Evolutionary conservation across 2,329 filamentous ascomycete genomes (phyloP).

Genomic region (Xylaria sp.): DNA sequence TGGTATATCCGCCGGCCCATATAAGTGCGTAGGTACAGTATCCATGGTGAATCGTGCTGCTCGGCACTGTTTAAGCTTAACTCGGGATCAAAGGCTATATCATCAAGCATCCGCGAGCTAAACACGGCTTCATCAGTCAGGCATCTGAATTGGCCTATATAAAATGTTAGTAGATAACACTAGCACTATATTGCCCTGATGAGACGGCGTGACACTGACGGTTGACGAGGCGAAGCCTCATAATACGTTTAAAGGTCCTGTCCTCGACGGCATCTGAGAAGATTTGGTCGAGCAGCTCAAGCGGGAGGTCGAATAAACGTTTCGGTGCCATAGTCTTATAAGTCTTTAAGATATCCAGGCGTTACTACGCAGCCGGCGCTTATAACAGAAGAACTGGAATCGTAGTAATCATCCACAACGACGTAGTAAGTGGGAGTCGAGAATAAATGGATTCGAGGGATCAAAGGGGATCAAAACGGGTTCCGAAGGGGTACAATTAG

Average conservation of each 20-base stretch:
- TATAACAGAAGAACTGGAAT: slow-evolving; percentile 1
- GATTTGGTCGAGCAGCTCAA: slow-evolving; percentile 41
- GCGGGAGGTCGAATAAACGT: slow-evolving; percentile 37
- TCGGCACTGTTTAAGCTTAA: slow-evolving; percentile 30
- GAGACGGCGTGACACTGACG: slow-evolving; percentile 27
- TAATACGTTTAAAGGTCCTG: slow-evolving; percentile 39
- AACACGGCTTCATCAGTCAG: slow-evolving; percentile 40
- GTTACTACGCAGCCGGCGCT: slow-evolving; percentile 8
- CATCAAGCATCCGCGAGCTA: slow-evolving; percentile 38
- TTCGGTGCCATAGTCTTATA: slow-evolving; percentile 8
- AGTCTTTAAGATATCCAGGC: slow-evolving; percentile 2
- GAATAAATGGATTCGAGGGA: slow-evolving; percentile 1
- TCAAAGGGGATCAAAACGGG: neutral
- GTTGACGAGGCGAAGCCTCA: slow-evolving; percentile 40
- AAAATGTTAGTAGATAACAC: slow-evolving; percentile 19
- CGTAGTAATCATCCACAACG: slow-evolving; percentile 13
- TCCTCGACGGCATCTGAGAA: slow-evolving; percentile 39
- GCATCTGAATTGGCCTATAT: slow-evolving; percentile 37
- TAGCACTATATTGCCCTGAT: neutral
- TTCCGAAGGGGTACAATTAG: neutral
- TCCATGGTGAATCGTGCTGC: slow-evolving; percentile 38
- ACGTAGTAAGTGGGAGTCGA: slow-evolving; percentile 23
- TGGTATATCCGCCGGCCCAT: slow-evolving; percentile 36
- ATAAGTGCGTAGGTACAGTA: slow-evolving; percentile 35
- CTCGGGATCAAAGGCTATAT: slow-evolving; percentile 37